phyloP scores from a whole-genome alignment of 2,329 filamentous ascomycete species.

The Fusarium scirpi region DNA sequence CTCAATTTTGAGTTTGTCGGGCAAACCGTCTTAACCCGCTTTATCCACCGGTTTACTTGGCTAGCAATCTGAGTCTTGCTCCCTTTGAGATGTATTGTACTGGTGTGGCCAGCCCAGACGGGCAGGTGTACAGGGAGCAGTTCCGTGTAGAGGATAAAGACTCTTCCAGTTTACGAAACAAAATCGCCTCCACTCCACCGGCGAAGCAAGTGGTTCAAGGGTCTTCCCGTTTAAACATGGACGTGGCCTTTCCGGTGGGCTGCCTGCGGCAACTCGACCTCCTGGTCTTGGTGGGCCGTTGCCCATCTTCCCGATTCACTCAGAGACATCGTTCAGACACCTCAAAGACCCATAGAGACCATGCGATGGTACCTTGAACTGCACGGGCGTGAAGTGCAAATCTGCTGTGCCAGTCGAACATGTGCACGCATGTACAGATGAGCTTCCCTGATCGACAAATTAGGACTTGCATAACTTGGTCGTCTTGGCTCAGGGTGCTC shows the following conservation, averaged over 20 bases:
- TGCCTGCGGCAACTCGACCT: background rate
- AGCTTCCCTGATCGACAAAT: background rate
- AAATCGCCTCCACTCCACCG: conserved; percentile 4
- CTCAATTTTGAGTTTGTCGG: background rate
- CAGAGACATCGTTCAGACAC: background rate
- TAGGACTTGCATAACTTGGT: background rate
- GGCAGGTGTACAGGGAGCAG: background rate
- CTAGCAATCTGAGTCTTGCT: background rate
- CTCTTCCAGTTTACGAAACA: conserved; percentile 7
- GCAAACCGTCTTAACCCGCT: conserved; percentile 9
- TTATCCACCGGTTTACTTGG: conserved; percentile 3
- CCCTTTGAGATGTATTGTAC: background rate
- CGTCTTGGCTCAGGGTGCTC: conserved; percentile 13
- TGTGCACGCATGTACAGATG: background rate
- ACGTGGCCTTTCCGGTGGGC: conserved; percentile 1
- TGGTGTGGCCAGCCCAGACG: background rate
- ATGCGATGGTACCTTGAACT: background rate
- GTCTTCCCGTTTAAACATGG: background rate
- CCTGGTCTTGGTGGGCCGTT: conserved; percentile 10
- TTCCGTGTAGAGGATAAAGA: conserved; percentile 2
- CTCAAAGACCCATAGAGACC: background rate
- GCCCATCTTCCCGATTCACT: conserved; percentile 12
- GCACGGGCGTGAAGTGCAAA: background rate
- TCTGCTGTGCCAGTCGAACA: background rate
- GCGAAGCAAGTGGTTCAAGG: background rate